A percentile compares a stretch with the other conserved stretches of the same genome.
These are phyloP conservation scores for Suillus brevipes DNA, from an alignment of 768 basidiomycete genomes.

Conservation along the genomic window DNA sequence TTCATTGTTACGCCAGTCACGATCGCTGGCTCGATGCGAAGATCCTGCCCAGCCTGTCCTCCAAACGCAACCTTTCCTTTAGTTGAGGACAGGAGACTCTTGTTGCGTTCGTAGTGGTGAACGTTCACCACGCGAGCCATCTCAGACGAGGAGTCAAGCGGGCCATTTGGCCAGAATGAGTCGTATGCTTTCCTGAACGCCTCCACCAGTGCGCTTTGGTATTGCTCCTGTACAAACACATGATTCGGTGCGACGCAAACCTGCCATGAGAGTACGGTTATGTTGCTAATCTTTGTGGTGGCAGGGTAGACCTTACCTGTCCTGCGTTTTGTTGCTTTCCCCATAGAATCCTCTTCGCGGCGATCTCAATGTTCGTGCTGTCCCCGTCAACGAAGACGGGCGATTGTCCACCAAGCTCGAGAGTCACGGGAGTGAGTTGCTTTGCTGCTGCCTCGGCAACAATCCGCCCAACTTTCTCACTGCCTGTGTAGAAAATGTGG, in stretches of 20 bases:
- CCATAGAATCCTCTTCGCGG: conserved; percentile 61
- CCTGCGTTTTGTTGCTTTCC: conserved; percentile 63
- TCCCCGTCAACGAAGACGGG: conserved; percentile 41
- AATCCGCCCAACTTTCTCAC: conserved; percentile 35
- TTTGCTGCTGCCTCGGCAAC: conserved; percentile 45
- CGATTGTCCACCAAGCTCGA: conserved; percentile 40
- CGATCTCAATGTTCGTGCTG: conserved; percentile 41
- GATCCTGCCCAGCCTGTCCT: conserved; percentile 30
- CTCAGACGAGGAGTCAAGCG: conserved; percentile 39
- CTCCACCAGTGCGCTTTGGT: conserved; percentile 43
- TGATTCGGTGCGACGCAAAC: conserved; percentile 41
- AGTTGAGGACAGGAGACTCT: conserved; percentile 46
- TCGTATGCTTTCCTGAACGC: conserved; percentile 40
- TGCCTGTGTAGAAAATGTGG: conserved; percentile 32
- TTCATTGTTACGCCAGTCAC: conserved; percentile 48
- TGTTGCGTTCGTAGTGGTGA: conserved; percentile 50
- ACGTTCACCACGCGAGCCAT: conserved; percentile 51
- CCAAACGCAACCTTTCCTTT: conserved; percentile 56
- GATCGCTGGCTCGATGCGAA: conserved; percentile 56
- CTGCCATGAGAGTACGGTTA: conserved; percentile 11
- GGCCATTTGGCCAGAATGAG: conserved; percentile 50
- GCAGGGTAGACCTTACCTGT: conserved; percentile 38
- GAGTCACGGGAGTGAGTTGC: conserved; percentile 43
- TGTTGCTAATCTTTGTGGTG: background rate
- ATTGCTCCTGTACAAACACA: conserved; percentile 37